Base-by-base conservation (phyloP, 805 yeast species). In the Wickerhamiella sorbophila region DNA sequence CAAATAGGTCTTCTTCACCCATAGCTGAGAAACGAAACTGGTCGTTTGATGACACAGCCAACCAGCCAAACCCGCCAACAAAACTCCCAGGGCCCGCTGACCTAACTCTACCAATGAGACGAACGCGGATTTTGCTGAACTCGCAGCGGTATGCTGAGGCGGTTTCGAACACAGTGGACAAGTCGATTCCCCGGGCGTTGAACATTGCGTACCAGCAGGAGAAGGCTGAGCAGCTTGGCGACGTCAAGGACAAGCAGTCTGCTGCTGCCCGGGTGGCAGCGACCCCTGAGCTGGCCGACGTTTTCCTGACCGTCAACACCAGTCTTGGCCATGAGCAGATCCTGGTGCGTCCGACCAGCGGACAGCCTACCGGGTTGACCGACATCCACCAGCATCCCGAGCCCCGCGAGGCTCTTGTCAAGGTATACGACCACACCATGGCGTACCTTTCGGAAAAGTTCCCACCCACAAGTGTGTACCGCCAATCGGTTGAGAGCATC, bases 311-410 rank as follows among this genome's bases (percentile, higher is more conserved):
- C 42, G 52, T 49, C 17, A 36, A 46, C 33, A 51, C 56, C 35
- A 39, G 41, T 29, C 47, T 48, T 9, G 54, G 54, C 40, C 40
- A 41, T 41, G 50, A 44, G 32, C 46, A 43, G 49, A 60, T 70
- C 12, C 66, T 78, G 44, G 70, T 78, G 45, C 73, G 69, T 53
- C 64, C 83, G 10, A 69, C 70, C 3, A 63, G 65, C 31, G 86
- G 85, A 66, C 44, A 75, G 52, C 88, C 88, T 24, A 84, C 93
- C 17, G 94, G 94, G 49, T 52, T 84, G 47, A 72, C 94, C 3
- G 93, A 91, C 2, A 60, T 84, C 48, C 69, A 64, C 54, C 81
- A 78, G 58, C 91, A 82, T 60, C 93, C 94, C 39, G 72, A 78
- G 57, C 93, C 94, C 41, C 73, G 84, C 59, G 87, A 88, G 2